Conservation (phyloP, 768 basidiomycete species). For the Kwoniella mangroviensis region DNA sequence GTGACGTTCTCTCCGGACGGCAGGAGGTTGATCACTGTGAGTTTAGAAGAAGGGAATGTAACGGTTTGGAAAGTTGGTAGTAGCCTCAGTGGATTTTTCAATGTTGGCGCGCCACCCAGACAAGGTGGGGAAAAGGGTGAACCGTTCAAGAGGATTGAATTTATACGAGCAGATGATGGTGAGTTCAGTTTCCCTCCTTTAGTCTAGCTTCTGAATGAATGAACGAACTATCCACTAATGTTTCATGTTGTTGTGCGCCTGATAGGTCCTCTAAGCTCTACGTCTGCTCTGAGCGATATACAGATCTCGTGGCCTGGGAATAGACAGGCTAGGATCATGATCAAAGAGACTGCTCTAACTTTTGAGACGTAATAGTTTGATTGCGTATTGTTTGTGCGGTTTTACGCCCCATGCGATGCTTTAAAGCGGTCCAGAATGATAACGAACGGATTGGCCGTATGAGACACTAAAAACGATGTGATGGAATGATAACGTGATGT, state of each 20-base stretch:
- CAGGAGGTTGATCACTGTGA: slow-evolving; percentile 80
- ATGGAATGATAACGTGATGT: too few relatives aligned
- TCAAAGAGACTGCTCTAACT: slow-evolving; percentile 79
- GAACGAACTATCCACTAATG: too few relatives aligned
- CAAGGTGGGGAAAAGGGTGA: slow-evolving; percentile 77
- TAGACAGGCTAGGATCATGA: slow-evolving; percentile 78
- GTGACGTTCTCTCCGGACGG: slow-evolving; percentile 95
- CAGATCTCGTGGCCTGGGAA: slow-evolving; percentile 83
- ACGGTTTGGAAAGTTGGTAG: slow-evolving; percentile 96
- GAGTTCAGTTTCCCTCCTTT: slow-evolving; percentile 41
- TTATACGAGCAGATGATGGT: slow-evolving; percentile 85
- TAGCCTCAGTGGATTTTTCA: slow-evolving; percentile 86
- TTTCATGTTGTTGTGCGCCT: too few relatives aligned
- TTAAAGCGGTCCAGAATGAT: too few relatives aligned
- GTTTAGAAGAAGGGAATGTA: slow-evolving; percentile 79
- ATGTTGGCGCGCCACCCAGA: slow-evolving; percentile 82
- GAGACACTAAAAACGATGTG: too few relatives aligned
- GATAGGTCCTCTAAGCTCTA: slow-evolving; percentile 65
- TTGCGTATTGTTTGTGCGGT: too few relatives aligned
- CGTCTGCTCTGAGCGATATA: slow-evolving; percentile 72
- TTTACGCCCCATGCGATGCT: too few relatives aligned
- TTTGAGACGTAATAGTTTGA: slow-evolving; percentile 70
- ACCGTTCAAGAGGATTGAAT: slow-evolving; percentile 85
- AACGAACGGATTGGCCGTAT: too few relatives aligned
- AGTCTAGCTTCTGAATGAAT: too few relatives aligned